Percentiles rank a stretch among this genome's conserved stretches.
Evolutionary conservation across 148 eudicot genomes (phyloP).

Genomic region (Chenopodium formosanum): DNA sequence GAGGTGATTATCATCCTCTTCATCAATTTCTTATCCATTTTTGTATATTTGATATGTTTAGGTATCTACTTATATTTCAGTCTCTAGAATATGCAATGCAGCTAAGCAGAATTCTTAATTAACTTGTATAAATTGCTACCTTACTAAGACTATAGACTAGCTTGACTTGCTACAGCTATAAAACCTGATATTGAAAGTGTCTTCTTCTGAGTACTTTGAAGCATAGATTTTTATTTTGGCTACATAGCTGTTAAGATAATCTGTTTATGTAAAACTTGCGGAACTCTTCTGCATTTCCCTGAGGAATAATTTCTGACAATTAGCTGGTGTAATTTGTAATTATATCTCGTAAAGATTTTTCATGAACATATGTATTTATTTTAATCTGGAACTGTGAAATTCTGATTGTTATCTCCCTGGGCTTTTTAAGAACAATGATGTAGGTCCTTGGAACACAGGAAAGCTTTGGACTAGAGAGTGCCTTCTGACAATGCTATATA

Average conservation of each 20-base stretch:
- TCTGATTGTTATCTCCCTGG: not conserved
- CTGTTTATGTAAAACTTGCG: not conserved
- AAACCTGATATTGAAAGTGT: not conserved
- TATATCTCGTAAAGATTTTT: not conserved
- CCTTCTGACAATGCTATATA: not conserved
- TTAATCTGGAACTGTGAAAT: not conserved
- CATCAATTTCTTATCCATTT: not conserved
- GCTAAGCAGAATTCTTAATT: not conserved
- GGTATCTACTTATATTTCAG: not conserved
- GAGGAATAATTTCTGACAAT: not conserved
- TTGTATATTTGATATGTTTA: not conserved
- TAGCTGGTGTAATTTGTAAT: not conserved
- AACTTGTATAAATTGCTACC: not conserved
- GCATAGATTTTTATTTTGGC: not conserved
- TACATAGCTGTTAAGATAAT: not conserved
- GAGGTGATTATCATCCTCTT: conserved; percentile 50
- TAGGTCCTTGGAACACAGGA: not conserved
- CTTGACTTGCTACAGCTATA: not conserved
- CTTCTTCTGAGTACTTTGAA: not conserved
- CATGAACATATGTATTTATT: not conserved
- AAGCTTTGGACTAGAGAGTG: not conserved
- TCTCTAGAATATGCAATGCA: not conserved
- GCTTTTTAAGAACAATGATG: too few relatives aligned
- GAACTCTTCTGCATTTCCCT: not conserved
- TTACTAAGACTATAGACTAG: not conserved